Conservation (phyloP, 495 filamentous ascomycete species). For the Hapsidospora chrysogenum region DNA sequence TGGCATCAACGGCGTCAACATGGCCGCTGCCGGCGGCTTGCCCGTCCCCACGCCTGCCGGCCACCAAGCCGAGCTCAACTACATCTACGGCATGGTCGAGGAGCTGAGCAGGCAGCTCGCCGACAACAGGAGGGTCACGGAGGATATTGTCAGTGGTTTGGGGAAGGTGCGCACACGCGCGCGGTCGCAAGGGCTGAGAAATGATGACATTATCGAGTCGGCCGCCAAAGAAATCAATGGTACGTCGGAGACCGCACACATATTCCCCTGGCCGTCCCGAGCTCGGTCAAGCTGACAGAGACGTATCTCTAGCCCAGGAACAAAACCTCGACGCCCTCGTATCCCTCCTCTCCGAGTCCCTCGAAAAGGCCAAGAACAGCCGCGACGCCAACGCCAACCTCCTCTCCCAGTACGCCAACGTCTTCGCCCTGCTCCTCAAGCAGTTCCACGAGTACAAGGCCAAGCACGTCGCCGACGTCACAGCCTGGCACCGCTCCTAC, state of each 20-base stretch:
- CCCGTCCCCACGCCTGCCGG: slow-evolving; percentile 54
- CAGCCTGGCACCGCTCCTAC: slow-evolving; percentile 38
- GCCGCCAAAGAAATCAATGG: slow-evolving; percentile 32
- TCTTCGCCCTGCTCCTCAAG: slow-evolving; percentile 28
- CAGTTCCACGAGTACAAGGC: slow-evolving; percentile 36
- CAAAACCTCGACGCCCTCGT: slow-evolving; percentile 32
- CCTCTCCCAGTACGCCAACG: slow-evolving; percentile 27
- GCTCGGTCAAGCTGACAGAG: background rate
- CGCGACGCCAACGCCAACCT: slow-evolving; percentile 35
- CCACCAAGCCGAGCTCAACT: slow-evolving; percentile 75
- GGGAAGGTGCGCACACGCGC: slow-evolving; percentile 34
- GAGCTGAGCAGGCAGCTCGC: slow-evolving; percentile 61
- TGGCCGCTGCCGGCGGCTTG: slow-evolving; percentile 28
- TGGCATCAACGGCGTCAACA: slow-evolving; percentile 38
- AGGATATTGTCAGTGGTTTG: slow-evolving; percentile 51
- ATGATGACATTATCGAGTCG: slow-evolving; percentile 31
- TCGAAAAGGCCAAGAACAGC: slow-evolving; percentile 32
- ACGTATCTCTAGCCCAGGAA: slow-evolving; percentile 21
- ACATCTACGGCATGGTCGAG: slow-evolving; percentile 68
- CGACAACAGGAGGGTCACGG: slow-evolving; percentile 60
- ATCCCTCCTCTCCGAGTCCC: slow-evolving; percentile 31
- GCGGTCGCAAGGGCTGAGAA: slow-evolving; percentile 23
- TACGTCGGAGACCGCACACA: slow-evolving; percentile 6
- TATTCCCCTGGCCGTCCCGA: background rate
- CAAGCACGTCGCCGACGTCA: slow-evolving; percentile 30